Evolutionary conservation across 1,284 basidiomycete genomes (phyloP).

Genomic region (Fomitopsis schrenkii): DNA sequence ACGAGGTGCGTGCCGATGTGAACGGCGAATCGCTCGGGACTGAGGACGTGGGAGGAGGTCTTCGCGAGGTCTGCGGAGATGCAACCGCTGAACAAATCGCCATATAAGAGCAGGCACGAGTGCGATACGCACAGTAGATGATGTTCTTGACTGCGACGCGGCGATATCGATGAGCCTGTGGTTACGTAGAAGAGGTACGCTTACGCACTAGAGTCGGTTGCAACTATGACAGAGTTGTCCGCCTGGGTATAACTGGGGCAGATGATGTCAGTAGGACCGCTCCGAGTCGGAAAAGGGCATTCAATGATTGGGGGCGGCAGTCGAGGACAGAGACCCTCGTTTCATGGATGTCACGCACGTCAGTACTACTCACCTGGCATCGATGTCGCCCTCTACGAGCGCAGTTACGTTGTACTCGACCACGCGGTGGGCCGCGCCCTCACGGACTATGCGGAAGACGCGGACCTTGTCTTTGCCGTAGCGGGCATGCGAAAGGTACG

Average conservation of each 20-base stretch:
- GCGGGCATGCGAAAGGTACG: constrained; percentile 47
- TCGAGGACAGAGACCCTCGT: background rate
- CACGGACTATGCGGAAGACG: constrained; percentile 81
- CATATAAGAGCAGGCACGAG: background rate
- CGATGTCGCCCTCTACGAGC: constrained; percentile 79
- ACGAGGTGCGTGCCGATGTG: constrained; percentile 86
- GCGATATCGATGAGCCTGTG: background rate
- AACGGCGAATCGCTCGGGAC: constrained; percentile 83
- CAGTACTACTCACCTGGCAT: constrained; percentile 43
- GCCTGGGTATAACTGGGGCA: constrained; percentile 69
- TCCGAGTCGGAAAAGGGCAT: background rate
- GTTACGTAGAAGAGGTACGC: background rate
- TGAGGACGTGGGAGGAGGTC: constrained; percentile 78
- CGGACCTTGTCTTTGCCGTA: constrained; percentile 89
- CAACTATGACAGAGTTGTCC: constrained; percentile 81
- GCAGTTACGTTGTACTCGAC: constrained; percentile 81
- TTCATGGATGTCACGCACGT: background rate
- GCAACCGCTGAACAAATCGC: background rate
- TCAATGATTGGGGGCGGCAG: background rate
- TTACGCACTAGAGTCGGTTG: constrained; percentile 81
- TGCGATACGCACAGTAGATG: constrained; percentile 63
- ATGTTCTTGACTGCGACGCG: constrained; percentile 81
- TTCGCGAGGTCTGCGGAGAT: constrained; percentile 71
- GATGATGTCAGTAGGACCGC: background rate
- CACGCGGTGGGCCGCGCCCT: constrained; percentile 60